Evolutionary conservation across 1,139 yeast genomes (phyloP).

Genomic region (Lipomyces yarrowii): DNA sequence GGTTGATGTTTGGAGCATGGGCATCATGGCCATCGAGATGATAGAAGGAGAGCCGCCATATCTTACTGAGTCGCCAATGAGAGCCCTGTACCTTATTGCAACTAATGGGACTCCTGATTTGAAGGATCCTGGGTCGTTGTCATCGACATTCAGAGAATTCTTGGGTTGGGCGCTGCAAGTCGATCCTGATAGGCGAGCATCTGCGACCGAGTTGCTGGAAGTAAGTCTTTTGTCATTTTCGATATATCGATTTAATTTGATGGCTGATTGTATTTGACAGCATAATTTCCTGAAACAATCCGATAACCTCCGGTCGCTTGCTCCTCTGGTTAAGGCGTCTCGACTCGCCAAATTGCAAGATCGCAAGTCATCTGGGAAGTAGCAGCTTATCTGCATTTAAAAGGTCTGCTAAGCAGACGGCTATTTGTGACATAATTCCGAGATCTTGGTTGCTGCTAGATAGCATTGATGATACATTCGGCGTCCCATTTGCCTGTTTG

Average conservation of each 20-base stretch:
- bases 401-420: not conserved
- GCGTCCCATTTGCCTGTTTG: not conserved
- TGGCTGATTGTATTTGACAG: conserved; percentile 20
- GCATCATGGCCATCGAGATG: conserved; percentile 98
- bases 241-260: not conserved
- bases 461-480: not conserved
- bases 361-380: conserved; percentile 15
- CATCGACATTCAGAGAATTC: conserved; percentile 66
- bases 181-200: conserved; percentile 79
- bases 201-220: conserved; percentile 69
- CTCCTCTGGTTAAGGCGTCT: conserved; percentile 89
- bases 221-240: not conserved
- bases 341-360: conserved; percentile 63
- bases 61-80: conserved; percentile 88
- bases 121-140: conserved; percentile 82
- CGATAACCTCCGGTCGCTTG: conserved; percentile 70
- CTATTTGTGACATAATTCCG: not conserved
- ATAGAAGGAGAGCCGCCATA: conserved; percentile 99
- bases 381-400: not conserved
- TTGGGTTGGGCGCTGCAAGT: conserved; percentile 82
- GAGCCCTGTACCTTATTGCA: conserved; percentile 87
- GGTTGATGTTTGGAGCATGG: conserved; percentile 96
- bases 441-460: not conserved
- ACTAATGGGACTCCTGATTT: conserved; percentile 94
- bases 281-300: conserved; percentile 75